Conservation (phyloP, 306 rosid genomes). For the Ceratonia siliqua region DNA sequence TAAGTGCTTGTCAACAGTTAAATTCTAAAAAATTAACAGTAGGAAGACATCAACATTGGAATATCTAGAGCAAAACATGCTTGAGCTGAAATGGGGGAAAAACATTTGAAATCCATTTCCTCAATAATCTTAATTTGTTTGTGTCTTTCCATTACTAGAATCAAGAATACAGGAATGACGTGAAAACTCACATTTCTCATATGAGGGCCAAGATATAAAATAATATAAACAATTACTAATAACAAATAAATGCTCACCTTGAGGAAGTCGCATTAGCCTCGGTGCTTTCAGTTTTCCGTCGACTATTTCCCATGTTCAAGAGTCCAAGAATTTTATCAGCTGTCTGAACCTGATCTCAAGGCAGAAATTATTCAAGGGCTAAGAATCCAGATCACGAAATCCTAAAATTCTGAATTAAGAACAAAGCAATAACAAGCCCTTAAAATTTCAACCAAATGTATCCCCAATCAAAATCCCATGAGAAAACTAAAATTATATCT, state of each 20-base stretch:
- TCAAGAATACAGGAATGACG: background rate
- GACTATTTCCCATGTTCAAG: conserved; percentile 61
- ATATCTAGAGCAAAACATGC: background rate
- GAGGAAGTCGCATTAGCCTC: conserved; percentile 68
- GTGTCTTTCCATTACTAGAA: background rate
- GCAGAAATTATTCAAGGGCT: background rate
- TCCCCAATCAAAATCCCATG: background rate
- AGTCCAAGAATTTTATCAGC: conserved; percentile 72
- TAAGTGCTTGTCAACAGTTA: background rate
- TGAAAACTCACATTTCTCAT: background rate
- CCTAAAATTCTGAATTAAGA: background rate
- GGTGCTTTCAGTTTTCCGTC: conserved; percentile 67
- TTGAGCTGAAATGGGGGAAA: background rate
- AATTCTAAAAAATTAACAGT: background rate
- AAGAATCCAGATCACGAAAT: background rate
- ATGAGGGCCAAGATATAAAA: background rate
- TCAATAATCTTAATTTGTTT: background rate
- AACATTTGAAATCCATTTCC: background rate
- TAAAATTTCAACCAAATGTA: background rate
- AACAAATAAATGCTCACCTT: conserved; percentile 33
- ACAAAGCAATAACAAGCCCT: background rate
- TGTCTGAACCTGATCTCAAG: conserved; percentile 56
- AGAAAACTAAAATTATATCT: too few species aligned
- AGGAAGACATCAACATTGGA: background rate
- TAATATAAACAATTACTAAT: background rate